Conservation (phyloP, 306 rosid species). For the Hippophae tibetana region DNA sequence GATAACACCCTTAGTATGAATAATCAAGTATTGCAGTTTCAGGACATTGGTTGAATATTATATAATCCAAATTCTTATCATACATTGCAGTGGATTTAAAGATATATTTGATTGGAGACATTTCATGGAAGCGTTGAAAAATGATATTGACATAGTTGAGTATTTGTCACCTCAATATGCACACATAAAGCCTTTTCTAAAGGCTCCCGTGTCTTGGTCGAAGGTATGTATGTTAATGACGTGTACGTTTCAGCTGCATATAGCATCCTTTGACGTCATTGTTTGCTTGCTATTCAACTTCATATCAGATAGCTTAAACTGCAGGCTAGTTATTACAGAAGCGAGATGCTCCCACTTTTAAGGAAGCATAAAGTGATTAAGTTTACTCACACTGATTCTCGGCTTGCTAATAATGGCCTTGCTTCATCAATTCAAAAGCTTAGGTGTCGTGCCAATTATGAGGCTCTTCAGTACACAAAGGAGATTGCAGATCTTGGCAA, state of each 20-base stretch:
- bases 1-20: too few species aligned
- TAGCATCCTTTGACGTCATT: not conserved
- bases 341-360: constrained; percentile 27
- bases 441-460: constrained; percentile 55
- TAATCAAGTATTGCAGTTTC: too few species aligned
- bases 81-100: constrained; percentile 43
- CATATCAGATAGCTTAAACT: not conserved
- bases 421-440: constrained; percentile 33
- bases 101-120: constrained; percentile 52
- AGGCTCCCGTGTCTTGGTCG: constrained; percentile 67
- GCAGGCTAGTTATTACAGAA: constrained; percentile 45
- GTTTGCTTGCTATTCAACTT: not conserved
- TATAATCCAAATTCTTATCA: not conserved
- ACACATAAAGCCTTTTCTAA: constrained; percentile 20
- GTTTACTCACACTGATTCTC: constrained; percentile 49
- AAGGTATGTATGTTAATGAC: constrained; percentile 25
- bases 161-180: constrained; percentile 32
- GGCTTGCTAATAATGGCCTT: constrained; percentile 44
- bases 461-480: constrained; percentile 36
- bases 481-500: constrained; percentile 49
- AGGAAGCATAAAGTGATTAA: constrained; percentile 39
- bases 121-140: constrained; percentile 45
- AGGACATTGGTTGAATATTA: too few species aligned
- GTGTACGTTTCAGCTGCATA: not conserved
- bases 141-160: constrained; percentile 41